A percentile compares a stretch with the other conserved stretches of the same genome.
phyloP scores from a whole-genome alignment of 2,329 filamentous ascomycete species.

The Colletotrichum camelliae region DNA sequence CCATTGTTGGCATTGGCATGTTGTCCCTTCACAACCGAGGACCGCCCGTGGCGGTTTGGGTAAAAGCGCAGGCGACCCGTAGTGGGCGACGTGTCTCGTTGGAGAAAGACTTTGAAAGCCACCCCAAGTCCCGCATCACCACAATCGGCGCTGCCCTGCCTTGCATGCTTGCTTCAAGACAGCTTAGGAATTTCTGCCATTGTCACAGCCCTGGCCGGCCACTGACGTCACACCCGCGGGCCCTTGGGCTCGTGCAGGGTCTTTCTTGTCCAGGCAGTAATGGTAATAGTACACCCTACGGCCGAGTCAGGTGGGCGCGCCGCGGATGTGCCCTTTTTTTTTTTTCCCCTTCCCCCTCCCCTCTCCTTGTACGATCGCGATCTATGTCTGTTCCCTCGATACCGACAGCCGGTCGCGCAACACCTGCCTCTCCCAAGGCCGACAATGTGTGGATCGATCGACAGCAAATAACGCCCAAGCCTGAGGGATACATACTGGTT shows the following conservation, averaged over 20 bases:
- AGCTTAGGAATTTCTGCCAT: neutral
- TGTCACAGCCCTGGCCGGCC: neutral
- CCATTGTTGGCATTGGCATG: neutral
- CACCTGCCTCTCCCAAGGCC: neutral
- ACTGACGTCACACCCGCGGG: conserved; percentile 15
- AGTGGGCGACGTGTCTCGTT: neutral
- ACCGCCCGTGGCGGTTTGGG: neutral
- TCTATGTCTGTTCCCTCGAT: neutral
- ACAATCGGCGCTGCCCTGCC: neutral
- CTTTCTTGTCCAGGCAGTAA: neutral
- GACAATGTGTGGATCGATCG: neutral
- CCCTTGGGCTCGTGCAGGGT: conserved; percentile 14
- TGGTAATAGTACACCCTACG: neutral
- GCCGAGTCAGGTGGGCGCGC: conserved; percentile 16
- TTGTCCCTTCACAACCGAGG: neutral
- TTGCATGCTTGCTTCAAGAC: neutral
- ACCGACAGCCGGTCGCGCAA: neutral
- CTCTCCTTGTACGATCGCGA: neutral
- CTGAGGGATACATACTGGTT: neutral
- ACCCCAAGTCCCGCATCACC: too few species aligned
- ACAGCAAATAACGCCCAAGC: neutral
- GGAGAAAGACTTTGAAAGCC: neutral
- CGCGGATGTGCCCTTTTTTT: neutral
- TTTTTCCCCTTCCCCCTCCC: too few species aligned
- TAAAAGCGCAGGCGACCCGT: neutral